Evolutionary conservation across 805 yeast genomes (phyloP), one percentile per base, ranked within the genome.

Genomic region (Candida andamanensis): DNA sequence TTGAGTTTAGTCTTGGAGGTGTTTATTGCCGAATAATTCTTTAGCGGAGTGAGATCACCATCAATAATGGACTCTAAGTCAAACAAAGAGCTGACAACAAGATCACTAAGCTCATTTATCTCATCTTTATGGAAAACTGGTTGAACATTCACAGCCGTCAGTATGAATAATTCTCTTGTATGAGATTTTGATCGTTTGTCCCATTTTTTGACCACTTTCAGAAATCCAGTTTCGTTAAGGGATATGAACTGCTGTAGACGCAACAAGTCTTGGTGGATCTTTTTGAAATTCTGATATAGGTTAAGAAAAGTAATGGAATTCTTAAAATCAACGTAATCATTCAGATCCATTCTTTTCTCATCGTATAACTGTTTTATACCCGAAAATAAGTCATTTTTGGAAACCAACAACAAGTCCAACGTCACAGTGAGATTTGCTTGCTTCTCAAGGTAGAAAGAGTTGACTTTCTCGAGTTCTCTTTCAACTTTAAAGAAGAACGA

Each of bases 161-260:
- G 78, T 29, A 92, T 69, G 53, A 89, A 92, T 31, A 92, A 68
- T 53, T 92, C 98, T 51, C 89, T 87, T 5, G 96, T 87, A 45
- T 85, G 95, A 3, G 95, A 85, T 50, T 90, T 87, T 15, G 96
- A 86, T 40, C 97, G 69, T 58, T 92, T 92, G 60, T 92, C 98
- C 98, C 98, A 92, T 62, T 92, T 92, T 56, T 92, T 92, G 49
- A 92, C 73, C 17, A 86, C 97, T 60, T 92, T 92, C 15, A 94
- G 80, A 58, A 92, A 92, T 10, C 98, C 98, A 1, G 95, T 85
- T 49, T 89, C 96, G 54, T 92, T 92, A 37, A 92, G 69, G 56
- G 89, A 97, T 24, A 92, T 86, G 59, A 85, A 92, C 56, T 90
- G 97, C 52, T 92, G 95, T 17, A 92, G 66, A 37, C 95, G 72